Evolutionary conservation across 2,329 filamentous ascomycete species (phyloP).

Genomic region (Exserohilum rostratum): DNA sequence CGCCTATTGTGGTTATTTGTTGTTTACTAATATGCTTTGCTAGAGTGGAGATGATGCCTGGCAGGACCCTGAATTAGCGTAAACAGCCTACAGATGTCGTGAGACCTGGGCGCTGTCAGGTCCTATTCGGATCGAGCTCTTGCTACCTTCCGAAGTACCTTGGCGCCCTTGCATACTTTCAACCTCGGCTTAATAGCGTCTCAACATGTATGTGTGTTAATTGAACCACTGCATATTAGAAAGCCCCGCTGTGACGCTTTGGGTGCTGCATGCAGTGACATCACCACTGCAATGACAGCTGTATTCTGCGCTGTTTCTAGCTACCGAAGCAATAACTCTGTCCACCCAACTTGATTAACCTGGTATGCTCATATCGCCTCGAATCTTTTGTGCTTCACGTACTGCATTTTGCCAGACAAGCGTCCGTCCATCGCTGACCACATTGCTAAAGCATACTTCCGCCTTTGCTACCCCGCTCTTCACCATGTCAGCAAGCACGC

Average conservation of each 20-base stretch:
- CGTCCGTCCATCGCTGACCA: constrained; percentile 8
- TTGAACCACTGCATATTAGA: not conserved
- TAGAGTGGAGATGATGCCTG: not conserved
- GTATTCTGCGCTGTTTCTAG: constrained; percentile 4
- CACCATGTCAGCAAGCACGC: constrained; percentile 23
- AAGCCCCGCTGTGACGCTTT: constrained; percentile 8
- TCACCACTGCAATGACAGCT: constrained; percentile 21
- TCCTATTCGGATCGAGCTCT: not conserved
- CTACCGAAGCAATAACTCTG: not conserved
- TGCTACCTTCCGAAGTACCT: not conserved
- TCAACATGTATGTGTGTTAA: not conserved
- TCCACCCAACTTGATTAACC: not conserved
- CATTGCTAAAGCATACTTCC: constrained; percentile 9
- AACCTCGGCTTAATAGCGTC: not conserved
- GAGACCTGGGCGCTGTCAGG: not conserved
- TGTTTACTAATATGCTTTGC: not conserved
- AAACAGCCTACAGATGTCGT: constrained; percentile 1
- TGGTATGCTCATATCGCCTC: constrained; percentile 18
- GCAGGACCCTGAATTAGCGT: not conserved
- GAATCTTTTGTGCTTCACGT: constrained; percentile 4
- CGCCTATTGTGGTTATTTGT: not conserved
- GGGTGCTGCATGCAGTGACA: constrained; percentile 20
- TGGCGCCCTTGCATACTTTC: not conserved
- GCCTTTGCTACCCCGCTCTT: constrained; percentile 13
- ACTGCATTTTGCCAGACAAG: not conserved